Conservation (phyloP, 2,329 filamentous ascomycete genomes). For the Simplicillium sp. region DNA sequence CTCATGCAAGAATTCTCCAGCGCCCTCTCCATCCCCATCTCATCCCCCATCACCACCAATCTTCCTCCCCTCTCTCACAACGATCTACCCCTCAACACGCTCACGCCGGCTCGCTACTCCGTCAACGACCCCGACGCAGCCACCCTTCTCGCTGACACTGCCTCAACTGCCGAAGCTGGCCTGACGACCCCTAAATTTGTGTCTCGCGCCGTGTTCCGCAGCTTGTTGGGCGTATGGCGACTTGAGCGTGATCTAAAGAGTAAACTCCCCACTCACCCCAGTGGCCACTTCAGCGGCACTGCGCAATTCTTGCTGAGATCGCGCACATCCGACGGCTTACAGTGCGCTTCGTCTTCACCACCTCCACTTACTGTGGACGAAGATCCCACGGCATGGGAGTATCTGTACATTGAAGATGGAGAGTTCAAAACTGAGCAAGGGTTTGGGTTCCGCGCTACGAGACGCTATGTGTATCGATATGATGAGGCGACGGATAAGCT, state of each 20-base stretch:
- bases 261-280: slow-evolving; percentile 47
- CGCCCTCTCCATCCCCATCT: slow-evolving; percentile 42
- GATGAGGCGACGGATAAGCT: slow-evolving; percentile 48
- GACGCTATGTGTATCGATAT: slow-evolving; percentile 67
- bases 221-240: slow-evolving; percentile 60
- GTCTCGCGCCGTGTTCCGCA: slow-evolving; percentile 58
- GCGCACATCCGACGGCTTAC: slow-evolving; percentile 44
- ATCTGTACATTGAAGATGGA: slow-evolving; percentile 61
- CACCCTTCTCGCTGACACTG: slow-evolving; percentile 35
- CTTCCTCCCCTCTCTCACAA: slow-evolving; percentile 26
- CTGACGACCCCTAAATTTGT: slow-evolving; percentile 42
- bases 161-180: slow-evolving; percentile 28
- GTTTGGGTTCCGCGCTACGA: slow-evolving; percentile 47
- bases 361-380: slow-evolving; percentile 8
- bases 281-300: slow-evolving; percentile 54
- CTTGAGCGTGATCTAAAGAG: slow-evolving; percentile 49
- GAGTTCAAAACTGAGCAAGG: slow-evolving; percentile 50
- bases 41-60: slow-evolving; percentile 16
- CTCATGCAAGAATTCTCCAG: slow-evolving; percentile 62
- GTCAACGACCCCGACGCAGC: slow-evolving; percentile 26
- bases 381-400: slow-evolving; percentile 37
- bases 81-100: slow-evolving; percentile 37
- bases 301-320: slow-evolving; percentile 54
- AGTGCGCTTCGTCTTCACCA: slow-evolving; percentile 16
- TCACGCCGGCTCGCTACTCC: slow-evolving; percentile 48